phyloP scores from a whole-genome alignment of 164 flowering plant species.

The Buxus sempervirens region DNA sequence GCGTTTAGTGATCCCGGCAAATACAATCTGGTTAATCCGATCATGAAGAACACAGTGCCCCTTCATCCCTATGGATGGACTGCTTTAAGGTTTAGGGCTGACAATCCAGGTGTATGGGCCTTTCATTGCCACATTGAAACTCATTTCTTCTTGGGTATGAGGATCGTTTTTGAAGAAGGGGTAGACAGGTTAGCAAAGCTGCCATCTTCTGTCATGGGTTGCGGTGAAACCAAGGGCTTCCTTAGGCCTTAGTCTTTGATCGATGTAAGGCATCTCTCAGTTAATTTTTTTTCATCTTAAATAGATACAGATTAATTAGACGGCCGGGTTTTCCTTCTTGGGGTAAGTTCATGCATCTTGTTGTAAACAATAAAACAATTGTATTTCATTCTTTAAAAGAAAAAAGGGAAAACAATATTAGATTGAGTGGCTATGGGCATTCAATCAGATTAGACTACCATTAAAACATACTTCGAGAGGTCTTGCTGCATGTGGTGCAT shows the following conservation, averaged over 20 bases:
- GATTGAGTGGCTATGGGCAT: too few relatives aligned
- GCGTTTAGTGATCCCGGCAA: slow-evolving; percentile 32
- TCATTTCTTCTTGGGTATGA: slow-evolving; percentile 85
- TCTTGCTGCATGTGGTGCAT: too few relatives aligned
- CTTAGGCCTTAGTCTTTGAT: background rate
- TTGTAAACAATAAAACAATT: too few relatives aligned
- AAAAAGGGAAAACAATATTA: too few relatives aligned
- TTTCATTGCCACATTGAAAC: slow-evolving; percentile 88
- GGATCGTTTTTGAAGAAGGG: slow-evolving; percentile 74
- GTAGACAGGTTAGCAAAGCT: slow-evolving; percentile 53
- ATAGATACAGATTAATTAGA: too few relatives aligned
- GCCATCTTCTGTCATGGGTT: slow-evolving; percentile 66
- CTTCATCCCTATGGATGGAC: slow-evolving; percentile 75
- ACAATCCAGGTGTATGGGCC: slow-evolving; percentile 80
- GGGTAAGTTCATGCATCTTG: too few relatives aligned
- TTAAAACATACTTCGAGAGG: too few relatives aligned
- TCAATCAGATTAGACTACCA: too few relatives aligned
- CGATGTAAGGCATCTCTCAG: too few relatives aligned
- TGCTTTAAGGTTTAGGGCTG: slow-evolving; percentile 59
- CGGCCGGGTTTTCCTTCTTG: too few relatives aligned
- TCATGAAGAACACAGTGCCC: slow-evolving; percentile 76
- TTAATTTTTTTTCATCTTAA: too few relatives aligned
- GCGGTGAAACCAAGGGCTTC: slow-evolving; percentile 41
- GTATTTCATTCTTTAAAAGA: too few relatives aligned
- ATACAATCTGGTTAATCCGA: slow-evolving; percentile 59